A percentile compares a stretch with the other conserved stretches of the same genome.
These are phyloP conservation scores for Penicillium coprophilum DNA, from an alignment of 495 filamentous ascomycete genomes.

Conservation along the genomic window DNA sequence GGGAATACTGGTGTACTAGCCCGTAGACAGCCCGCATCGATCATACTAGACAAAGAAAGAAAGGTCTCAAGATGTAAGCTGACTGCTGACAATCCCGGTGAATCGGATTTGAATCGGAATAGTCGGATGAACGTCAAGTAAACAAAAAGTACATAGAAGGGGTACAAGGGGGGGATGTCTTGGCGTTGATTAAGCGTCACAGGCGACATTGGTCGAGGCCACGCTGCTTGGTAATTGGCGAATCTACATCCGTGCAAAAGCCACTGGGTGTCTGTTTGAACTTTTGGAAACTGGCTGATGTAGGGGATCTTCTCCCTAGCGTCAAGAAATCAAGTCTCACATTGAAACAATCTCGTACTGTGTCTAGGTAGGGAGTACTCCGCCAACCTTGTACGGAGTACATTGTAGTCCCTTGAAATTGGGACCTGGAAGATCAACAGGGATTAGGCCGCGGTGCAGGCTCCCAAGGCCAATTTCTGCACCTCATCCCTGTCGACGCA, in stretches of 20 bases:
- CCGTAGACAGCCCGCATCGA: no score
- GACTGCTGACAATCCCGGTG: background rate
- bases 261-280: background rate
- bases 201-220: conserved; percentile 20
- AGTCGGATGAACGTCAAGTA: background rate
- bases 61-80: background rate
- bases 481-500: conserved; percentile 3
- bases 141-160: background rate
- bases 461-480: conserved; percentile 3
- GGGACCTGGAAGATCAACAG: conserved; percentile 5
- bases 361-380: no score
- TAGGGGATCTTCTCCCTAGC: background rate
- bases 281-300: conserved; percentile 7
- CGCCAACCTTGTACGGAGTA: background rate
- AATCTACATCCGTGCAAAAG: conserved; percentile 1
- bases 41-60: no score
- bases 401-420: conserved; percentile 1
- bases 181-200: conserved; percentile 13
- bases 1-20: background rate
- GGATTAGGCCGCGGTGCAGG: background rate
- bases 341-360: background rate
- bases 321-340: background rate
- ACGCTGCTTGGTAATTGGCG: conserved; percentile 26
- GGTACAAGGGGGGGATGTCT: background rate
- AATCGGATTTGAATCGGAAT: background rate